Evolutionary conservation across 768 basidiomycete species (phyloP), one percentile per base, ranked within the genome.

Genomic region (Termitomyces sp.): DNA sequence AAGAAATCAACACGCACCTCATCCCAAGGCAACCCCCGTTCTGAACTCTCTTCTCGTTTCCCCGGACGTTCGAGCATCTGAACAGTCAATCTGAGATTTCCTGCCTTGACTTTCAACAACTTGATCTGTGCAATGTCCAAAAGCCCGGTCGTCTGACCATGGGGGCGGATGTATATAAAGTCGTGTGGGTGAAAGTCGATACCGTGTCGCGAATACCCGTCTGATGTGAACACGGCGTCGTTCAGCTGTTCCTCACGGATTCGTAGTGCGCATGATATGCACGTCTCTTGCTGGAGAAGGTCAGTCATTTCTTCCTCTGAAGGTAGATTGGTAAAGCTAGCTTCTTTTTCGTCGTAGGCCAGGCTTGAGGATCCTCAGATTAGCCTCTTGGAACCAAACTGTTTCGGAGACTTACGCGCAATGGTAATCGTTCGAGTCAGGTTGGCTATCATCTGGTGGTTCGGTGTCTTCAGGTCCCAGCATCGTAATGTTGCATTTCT

Each of bases 111-210:
- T 19, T 56, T 49, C 27, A 87, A 66, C 4, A 69, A 64, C 16
- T 72, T 59, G 38, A 91, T 81, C 61, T 88, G 87, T 0, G 77
- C 86, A 52, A 90, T 81, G 5, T 73, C 65, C 42, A 86, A 74
- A 0, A 79, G 63, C 9, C 65, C 63, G 16, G 65, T 55, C 11
- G 62, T 61, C 14, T 63, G 55, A 35, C 37, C 50, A 3, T 68
- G 58, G 16, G 71, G 70, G 40, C 73, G 75, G 38, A 87, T 52
- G 63, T 87, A 90, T 10, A 88, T 76, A 58, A 82, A 89, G 59
- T 90, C 89, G 44, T 77, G 49, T 9, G 72, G 53, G 62, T 90
- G 89, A 64, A 84, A 90, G 0, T 65, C 59, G 10, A 73, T 65
- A 3, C 80, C 80, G 41, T 73, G 65, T 14, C 77, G 71, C 2